Base-by-base conservation (phyloP, 2,329 filamentous ascomycete genomes). In the Fusarium foetens region DNA sequence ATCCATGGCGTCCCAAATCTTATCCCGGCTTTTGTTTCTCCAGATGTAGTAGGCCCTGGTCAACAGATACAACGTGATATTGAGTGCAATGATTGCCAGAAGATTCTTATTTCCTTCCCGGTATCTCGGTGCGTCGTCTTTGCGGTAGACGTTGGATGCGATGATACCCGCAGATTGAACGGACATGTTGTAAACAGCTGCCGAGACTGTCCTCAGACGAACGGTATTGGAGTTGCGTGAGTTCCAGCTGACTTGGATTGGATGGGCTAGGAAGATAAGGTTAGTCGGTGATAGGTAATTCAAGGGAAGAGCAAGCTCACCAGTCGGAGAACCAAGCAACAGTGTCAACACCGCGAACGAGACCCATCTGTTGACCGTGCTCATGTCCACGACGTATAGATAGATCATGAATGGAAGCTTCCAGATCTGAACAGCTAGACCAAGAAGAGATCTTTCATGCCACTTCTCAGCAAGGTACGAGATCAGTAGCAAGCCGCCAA, bases 261-360 rank as follows among this genome's bases (percentile, higher is more conserved):
- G 3, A 39, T 39, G 25, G 14, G 49, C 49, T 53, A 1, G 1
- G 5, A n/a, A n/a, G 0, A 9, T 7, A 9, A 39, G 17, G 7
- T 39, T 10, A n/a, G 19, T 36, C 3, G 2, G 12, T 4, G 1
- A 27, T 17, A 36, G 9, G 5, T 6, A 21, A 11, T 19, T 16
- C 4, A 21, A 25, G 9, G 1, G 21, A 1, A 17, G 11, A 23
- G 29, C 0, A 13, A 31, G 0, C 29, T 23, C 14, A 29, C 49
- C 49, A 29, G 19, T 53, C 1, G 49, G 49, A 17, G 49, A 53
- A 53, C 49, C 49, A 39, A 53, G 49, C 9, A 53, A 7, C 10
- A 53, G 5, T 0, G 49, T n/a, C 14, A 53, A 16, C 14, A 53
- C 49, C 0, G 33, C 35, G 19, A 53, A 39, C 1, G 35, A 29